Percentiles rank a stretch among this genome's conserved stretches.
These are phyloP conservation scores for Verticillium klebahnii DNA, from an alignment of 2,329 filamentous ascomycete species.

Conservation along the genomic window DNA sequence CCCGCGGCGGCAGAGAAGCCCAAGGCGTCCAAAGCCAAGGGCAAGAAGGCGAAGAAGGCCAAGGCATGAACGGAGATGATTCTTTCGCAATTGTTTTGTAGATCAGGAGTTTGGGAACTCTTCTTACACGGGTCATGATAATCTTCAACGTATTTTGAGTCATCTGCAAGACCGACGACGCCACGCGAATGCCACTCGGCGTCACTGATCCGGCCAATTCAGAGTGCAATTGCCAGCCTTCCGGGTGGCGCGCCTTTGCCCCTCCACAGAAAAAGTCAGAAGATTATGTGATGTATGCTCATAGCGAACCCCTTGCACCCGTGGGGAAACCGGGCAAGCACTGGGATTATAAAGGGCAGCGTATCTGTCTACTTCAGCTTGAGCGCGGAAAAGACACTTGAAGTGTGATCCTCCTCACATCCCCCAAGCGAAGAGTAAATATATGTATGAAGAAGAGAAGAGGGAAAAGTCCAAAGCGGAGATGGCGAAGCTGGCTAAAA, in stretches of 20 bases:
- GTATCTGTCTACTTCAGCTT: slow-evolving; percentile 48
- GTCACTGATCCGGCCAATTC: no score
- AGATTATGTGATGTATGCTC: slow-evolving; percentile 43
- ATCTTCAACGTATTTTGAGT: not conserved
- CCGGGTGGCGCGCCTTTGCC: not conserved
- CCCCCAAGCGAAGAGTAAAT: slow-evolving; percentile 36
- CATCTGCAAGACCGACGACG: not conserved
- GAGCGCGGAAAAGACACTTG: slow-evolving; percentile 39
- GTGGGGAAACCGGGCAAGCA: slow-evolving; percentile 36
- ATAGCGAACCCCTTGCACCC: slow-evolving; percentile 58
- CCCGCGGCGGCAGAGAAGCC: slow-evolving; percentile 18
- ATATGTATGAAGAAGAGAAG: slow-evolving; percentile 45
- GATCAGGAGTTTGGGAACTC: not conserved
- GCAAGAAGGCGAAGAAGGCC: slow-evolving; percentile 31
- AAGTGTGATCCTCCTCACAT: slow-evolving; percentile 24
- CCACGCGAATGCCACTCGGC: not conserved
- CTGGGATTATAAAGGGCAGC: slow-evolving; percentile 58
- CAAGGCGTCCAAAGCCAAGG: slow-evolving; percentile 26
- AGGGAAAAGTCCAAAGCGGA: slow-evolving; percentile 15
- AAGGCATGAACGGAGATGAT: slow-evolving; percentile 22
- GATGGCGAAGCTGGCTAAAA: not conserved
- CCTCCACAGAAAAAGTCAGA: not conserved
- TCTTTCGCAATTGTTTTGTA: not conserved
- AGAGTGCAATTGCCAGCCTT: not conserved
- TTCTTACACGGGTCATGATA: not conserved